Evolutionary conservation across 345 rosid genomes (phyloP).

Genomic region (Kandelia obovata): DNA sequence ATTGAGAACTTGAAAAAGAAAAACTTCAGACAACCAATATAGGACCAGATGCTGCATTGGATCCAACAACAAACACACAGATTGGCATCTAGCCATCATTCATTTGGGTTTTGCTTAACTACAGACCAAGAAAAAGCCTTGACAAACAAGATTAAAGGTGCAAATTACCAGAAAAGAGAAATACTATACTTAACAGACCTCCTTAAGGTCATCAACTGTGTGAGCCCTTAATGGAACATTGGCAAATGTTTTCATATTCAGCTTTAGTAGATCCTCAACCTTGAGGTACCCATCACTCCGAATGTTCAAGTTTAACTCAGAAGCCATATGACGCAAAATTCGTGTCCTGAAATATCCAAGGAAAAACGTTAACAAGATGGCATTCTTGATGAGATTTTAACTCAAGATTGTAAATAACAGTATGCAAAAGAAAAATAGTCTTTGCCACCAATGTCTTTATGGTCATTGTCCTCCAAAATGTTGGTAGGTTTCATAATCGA

Average conservation of each 20-base stretch:
- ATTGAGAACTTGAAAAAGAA: background rate
- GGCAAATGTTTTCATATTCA: slow-evolving; percentile 69
- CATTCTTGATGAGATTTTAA: background rate
- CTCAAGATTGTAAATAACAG: too few species aligned
- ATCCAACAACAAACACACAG: background rate
- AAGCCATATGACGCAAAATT: slow-evolving; percentile 73
- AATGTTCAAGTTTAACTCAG: slow-evolving; percentile 67
- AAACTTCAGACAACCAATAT: background rate
- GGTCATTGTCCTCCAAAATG: too few species aligned
- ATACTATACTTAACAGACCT: slow-evolving; percentile 41
- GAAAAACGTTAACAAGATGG: background rate
- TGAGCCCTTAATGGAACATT: slow-evolving; percentile 62
- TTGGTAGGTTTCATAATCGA: too few species aligned
- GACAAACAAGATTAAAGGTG: too few species aligned
- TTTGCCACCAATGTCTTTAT: too few species aligned
- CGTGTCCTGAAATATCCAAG: slow-evolving; percentile 48
- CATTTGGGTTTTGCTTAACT: too few species aligned
- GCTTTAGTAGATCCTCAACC: slow-evolving; percentile 64
- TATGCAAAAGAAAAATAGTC: too few species aligned
- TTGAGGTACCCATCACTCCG: slow-evolving; percentile 75
- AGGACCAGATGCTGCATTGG: background rate
- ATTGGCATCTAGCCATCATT: too few species aligned
- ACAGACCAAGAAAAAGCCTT: too few species aligned
- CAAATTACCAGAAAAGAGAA: background rate
- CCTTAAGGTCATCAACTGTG: slow-evolving; percentile 66